A percentile compares a stretch with the other conserved stretches of the same genome.
phyloP scores from a whole-genome alignment of 495 filamentous ascomycete species.

The Pseudomonodictys pantanalensis region DNA sequence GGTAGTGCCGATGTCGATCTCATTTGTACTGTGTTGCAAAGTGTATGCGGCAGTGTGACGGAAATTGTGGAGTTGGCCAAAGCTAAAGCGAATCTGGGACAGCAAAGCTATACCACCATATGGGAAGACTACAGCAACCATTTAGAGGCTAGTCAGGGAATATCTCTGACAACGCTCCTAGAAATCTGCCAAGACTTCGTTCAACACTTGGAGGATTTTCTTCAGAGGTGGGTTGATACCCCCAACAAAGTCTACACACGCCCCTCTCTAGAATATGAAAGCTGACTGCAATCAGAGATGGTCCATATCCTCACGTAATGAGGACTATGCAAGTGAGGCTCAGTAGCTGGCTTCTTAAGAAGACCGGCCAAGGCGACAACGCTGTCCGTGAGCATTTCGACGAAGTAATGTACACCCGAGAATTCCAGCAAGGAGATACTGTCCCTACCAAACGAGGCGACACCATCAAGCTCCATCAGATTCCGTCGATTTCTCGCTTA shows the following conservation, averaged over 20 bases:
- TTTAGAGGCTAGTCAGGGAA: constrained; percentile 10
- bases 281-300: constrained; percentile 1
- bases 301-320: constrained; percentile 20
- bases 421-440: constrained; percentile 8
- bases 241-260: not conserved
- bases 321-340: constrained; percentile 16
- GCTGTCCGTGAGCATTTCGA: constrained; percentile 14
- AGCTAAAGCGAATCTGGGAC: not conserved
- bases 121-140: constrained; percentile 29
- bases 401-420: constrained; percentile 15
- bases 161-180: constrained; percentile 7
- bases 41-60: not conserved
- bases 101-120: constrained; percentile 8
- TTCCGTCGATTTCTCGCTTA: constrained; percentile 21
- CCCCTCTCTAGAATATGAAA: not conserved
- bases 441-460: not conserved
- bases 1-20: constrained; percentile 14
- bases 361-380: constrained; percentile 9
- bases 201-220: constrained; percentile 9
- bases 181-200: constrained; percentile 22
- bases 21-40: constrained; percentile 13
- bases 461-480: constrained; percentile 12
- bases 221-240: not conserved
- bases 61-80: constrained; percentile 18
- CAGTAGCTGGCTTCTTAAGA: constrained; percentile 14